Evolutionary conservation across 768 basidiomycete species (phyloP).

Genomic region (Hygrocybe coccinea): DNA sequence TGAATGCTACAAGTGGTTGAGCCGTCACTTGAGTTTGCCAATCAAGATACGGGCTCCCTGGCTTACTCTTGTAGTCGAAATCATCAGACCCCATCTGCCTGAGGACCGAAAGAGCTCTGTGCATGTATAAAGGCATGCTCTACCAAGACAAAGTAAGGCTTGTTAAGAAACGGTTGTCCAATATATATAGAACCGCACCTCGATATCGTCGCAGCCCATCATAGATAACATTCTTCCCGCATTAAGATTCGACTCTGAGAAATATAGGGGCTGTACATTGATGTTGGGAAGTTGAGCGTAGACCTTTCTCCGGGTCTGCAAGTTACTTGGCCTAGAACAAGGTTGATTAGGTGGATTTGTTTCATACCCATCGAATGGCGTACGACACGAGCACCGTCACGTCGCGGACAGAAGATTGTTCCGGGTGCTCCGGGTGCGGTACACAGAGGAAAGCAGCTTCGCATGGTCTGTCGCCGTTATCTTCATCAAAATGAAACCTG

Average conservation of each 20-base stretch:
- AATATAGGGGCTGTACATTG: constrained; percentile 37
- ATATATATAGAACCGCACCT: constrained; percentile 1
- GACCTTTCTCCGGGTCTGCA: constrained; percentile 8
- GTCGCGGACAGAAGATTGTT: constrained; percentile 3
- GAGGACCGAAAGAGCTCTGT: constrained; percentile 11
- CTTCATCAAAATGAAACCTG: constrained; percentile 14
- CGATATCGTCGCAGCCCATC: constrained; percentile 37
- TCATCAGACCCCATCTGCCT: constrained; percentile 2
- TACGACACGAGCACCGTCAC: constrained; percentile 16
- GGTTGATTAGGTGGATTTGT: background rate
- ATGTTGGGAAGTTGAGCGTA: constrained; percentile 23
- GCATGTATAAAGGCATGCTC: constrained; percentile 17
- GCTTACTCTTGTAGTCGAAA: constrained; percentile 6
- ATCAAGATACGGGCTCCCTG: constrained; percentile 16
- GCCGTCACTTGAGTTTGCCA: background rate
- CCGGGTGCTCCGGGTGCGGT: background rate
- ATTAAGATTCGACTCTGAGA: constrained; percentile 44
- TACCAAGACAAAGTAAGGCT: background rate
- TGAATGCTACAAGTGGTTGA: constrained; percentile 36
- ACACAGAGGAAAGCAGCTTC: constrained; percentile 13
- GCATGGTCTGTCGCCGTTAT: constrained; percentile 11
- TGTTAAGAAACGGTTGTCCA: background rate
- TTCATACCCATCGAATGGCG: background rate
- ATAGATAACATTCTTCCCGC: constrained; percentile 47
- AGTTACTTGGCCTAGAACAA: constrained; percentile 10